Evolutionary conservation across 441 rosid species (phyloP).

Genomic region (Arabidopsis hybrid): DNA sequence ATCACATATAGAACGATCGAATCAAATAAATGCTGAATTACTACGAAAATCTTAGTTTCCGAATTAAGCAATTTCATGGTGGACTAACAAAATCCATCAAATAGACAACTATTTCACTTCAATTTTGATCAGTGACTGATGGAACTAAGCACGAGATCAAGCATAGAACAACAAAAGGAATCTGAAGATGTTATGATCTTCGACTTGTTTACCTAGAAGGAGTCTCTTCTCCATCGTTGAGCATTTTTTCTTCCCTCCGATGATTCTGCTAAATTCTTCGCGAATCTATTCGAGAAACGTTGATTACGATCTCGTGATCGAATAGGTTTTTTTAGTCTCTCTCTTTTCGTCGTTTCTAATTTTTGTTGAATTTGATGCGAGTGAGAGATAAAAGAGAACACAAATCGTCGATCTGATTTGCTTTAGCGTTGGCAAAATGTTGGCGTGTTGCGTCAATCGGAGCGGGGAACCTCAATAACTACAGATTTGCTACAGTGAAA

Average conservation of each 20-base stretch:
- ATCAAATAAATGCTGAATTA: background rate
- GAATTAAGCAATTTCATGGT: background rate
- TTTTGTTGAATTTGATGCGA: constrained; percentile 28
- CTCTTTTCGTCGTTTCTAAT: constrained; percentile 19
- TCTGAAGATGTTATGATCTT: constrained; percentile 25
- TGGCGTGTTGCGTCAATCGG: constrained; percentile 40
- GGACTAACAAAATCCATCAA: constrained; percentile 5
- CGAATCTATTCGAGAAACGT: background rate
- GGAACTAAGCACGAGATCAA: constrained; percentile 27
- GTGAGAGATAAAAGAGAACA: constrained; percentile 2
- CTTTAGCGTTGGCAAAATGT: constrained; percentile 22
- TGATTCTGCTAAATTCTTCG: constrained; percentile 23
- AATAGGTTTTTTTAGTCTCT: background rate
- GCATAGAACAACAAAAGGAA: background rate
- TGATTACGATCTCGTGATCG: constrained; percentile 36
- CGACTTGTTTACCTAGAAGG: constrained; percentile 61
- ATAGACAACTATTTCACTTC: background rate
- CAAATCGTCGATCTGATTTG: constrained; percentile 34
- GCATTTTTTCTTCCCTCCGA: constrained; percentile 48
- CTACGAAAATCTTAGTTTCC: background rate
- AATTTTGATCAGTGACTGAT: constrained; percentile 11
- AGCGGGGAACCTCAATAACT: constrained; percentile 28
- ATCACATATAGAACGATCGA: background rate
- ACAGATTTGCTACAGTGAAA: constrained; percentile 4
- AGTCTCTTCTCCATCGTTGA: constrained; percentile 60